Conservation (phyloP, 2,329 filamentous ascomycete species). For the Fusarium phyllophilum region DNA sequence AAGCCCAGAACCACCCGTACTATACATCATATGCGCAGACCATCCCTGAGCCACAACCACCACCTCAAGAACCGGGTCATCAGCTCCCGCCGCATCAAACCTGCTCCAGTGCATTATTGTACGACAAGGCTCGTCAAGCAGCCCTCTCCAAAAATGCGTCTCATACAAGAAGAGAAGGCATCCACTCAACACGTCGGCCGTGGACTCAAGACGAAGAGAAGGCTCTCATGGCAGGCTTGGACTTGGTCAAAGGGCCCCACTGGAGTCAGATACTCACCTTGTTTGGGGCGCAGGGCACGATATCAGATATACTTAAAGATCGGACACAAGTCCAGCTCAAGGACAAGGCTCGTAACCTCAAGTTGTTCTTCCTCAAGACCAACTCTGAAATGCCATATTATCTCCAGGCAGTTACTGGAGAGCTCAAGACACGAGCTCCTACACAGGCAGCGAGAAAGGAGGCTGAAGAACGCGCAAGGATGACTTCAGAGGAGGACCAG, state of each 20-base stretch:
- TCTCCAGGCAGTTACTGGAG: conserved; percentile 86
- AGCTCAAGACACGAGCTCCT: conserved; percentile 85
- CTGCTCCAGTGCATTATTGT: conserved; percentile 64
- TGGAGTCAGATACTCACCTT: conserved; percentile 92
- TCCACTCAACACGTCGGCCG: conserved; percentile 74
- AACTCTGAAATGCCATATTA: conserved; percentile 92
- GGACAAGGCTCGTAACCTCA: conserved; percentile 90
- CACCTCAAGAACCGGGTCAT: conserved; percentile 46
- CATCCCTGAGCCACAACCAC: conserved; percentile 50
- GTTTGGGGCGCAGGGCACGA: conserved; percentile 81
- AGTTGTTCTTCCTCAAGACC: conserved; percentile 91
- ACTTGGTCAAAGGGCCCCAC: conserved; percentile 88
- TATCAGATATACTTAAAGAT: conserved; percentile 86
- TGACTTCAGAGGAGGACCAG: conserved; percentile 68
- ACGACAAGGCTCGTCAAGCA: conserved; percentile 68
- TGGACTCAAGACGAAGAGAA: conserved; percentile 93
- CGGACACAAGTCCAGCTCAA: conserved; percentile 92
- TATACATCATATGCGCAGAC: conserved; percentile 48
- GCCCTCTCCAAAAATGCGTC: conserved; percentile 66
- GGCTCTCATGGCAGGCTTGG: conserved; percentile 87
- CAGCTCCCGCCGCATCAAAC: conserved; percentile 67
- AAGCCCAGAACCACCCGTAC: conserved; percentile 50
- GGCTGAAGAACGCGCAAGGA: conserved; percentile 70
- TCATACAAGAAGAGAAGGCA: conserved; percentile 65
- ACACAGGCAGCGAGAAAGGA: conserved; percentile 76